These are phyloP conservation scores for Fusarium pseudonygamai DNA, from an alignment of 2,329 filamentous ascomycete species.

Conservation along the genomic window DNA sequence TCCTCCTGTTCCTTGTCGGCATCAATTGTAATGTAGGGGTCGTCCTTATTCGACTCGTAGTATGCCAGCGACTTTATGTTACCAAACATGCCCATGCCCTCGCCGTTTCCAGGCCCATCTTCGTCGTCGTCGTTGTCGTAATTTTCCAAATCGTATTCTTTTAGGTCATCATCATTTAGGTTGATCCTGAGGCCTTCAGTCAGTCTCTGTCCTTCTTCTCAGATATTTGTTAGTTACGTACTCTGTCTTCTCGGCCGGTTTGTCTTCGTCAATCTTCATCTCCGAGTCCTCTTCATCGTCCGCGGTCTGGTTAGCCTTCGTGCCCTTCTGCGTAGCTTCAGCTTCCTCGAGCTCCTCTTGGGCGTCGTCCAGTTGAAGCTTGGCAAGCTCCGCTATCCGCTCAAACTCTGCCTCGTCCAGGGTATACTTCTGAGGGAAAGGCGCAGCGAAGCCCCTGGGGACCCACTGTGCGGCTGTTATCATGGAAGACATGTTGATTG, in stretches of 20 bases:
- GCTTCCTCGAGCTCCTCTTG: conserved; percentile 85
- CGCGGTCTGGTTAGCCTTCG: conserved; percentile 38
- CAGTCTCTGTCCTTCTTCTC: conserved; percentile 1
- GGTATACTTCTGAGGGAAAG: conserved; percentile 78
- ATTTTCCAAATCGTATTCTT: conserved; percentile 95
- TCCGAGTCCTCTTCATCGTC: conserved; percentile 47
- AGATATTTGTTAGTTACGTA: conserved; percentile 29
- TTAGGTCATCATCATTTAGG: conserved; percentile 82
- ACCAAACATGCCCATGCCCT: conserved; percentile 90
- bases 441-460: conserved; percentile 78
- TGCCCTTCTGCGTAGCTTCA: conserved; percentile 50
- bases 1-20: conserved; percentile 76
- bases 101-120: conserved; percentile 58
- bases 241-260: conserved; percentile 49
- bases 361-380: conserved; percentile 88
- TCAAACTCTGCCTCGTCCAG: conserved; percentile 80
- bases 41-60: conserved; percentile 92
- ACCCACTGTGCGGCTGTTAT: conserved; percentile 82
- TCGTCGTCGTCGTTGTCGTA: conserved; percentile 86
- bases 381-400: conserved; percentile 78
- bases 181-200: conserved; percentile 52
- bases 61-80: conserved; percentile 94
- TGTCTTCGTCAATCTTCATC: conserved; percentile 48
- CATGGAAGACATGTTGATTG: conserved; percentile 68
- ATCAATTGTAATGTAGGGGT: conserved; percentile 94